Evolutionary conservation across 2,329 filamentous ascomycete species (phyloP).

Genomic region (Pseudogymnoascus sp.): DNA sequence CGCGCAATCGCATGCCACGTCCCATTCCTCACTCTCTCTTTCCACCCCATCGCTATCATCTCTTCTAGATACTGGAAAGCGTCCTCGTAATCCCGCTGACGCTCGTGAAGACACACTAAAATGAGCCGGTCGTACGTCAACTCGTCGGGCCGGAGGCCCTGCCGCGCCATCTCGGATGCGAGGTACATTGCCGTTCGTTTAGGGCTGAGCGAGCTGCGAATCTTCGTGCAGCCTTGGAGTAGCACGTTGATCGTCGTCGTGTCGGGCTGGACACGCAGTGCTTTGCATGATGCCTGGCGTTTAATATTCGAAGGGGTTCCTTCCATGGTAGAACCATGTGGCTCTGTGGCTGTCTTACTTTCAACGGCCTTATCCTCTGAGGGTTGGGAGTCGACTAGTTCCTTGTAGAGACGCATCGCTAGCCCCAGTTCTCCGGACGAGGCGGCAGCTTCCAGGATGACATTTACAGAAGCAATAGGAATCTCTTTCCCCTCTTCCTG

Average conservation of each 20-base stretch:
- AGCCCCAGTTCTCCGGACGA: conserved; percentile 36
- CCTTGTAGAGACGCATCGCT: conserved; percentile 54
- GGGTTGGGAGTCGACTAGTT: conserved; percentile 38
- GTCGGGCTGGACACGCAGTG: not conserved
- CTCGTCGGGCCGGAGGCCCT: conserved; percentile 45
- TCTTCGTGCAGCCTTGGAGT: conserved; percentile 40
- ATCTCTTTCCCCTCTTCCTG: conserved; percentile 40
- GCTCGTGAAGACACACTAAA: conserved; percentile 41
- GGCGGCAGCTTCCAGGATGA: conserved; percentile 28
- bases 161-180: conserved; percentile 51
- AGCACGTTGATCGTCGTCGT: conserved; percentile 55
- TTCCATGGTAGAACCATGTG: not conserved
- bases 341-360: not conserved
- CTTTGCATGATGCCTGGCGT: not conserved
- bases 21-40: conserved; percentile 13
- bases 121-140: conserved; percentile 56
- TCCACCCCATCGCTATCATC: conserved; percentile 35
- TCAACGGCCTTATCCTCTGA: conserved; percentile 15
- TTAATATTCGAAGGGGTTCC: not conserved
- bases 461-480: conserved; percentile 42
- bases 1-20: conserved; percentile 21
- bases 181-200: conserved; percentile 50
- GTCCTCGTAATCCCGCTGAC: conserved; percentile 36
- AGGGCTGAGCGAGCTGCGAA: conserved; percentile 11
- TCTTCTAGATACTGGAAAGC: conserved; percentile 42